A percentile compares a stretch with the other conserved stretches of the same genome.
Conservation (phyloP, 495 filamentous ascomycete species). For the Hyaloscypha finlandica region DNA sequence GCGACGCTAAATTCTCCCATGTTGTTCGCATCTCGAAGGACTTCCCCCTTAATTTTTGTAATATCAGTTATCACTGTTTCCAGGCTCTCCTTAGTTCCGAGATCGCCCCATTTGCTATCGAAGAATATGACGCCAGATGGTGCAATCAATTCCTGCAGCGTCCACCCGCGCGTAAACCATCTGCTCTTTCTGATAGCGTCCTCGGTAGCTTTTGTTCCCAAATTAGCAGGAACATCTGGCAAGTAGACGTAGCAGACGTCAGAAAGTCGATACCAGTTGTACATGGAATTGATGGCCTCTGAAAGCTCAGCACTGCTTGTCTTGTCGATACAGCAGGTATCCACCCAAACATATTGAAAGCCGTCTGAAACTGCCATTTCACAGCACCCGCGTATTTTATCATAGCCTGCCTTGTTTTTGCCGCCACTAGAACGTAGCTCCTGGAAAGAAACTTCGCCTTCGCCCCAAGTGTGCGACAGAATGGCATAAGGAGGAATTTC, state of each 20-base stretch:
- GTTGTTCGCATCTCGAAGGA: constrained; percentile 4
- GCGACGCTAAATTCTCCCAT: constrained; percentile 20
- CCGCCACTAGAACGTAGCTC: constrained; percentile 17
- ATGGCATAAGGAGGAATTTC: constrained; percentile 29
- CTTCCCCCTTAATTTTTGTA: constrained; percentile 5
- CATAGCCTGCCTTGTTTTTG: constrained; percentile 20
- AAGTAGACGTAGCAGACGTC: constrained; percentile 24
- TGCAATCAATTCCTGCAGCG: constrained; percentile 39
- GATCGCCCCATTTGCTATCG: neutral
- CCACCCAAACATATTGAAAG: constrained; percentile 28
- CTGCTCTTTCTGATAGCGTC: constrained; percentile 1
- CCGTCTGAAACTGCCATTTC: constrained; percentile 22
- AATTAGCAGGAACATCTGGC: constrained; percentile 6
- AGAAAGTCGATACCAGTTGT: constrained; percentile 28
- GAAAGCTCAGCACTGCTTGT: constrained; percentile 36
- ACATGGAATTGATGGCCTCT: constrained; percentile 46
- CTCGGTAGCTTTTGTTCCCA: neutral
- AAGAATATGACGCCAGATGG: constrained; percentile 20
- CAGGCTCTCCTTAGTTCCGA: constrained; percentile 12
- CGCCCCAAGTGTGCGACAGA: constrained; percentile 35
- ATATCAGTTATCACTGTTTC: neutral
- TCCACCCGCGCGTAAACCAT: constrained; percentile 34
- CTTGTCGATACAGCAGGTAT: constrained; percentile 32
- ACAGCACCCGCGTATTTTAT: constrained; percentile 34
- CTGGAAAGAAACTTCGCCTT: constrained; percentile 33